Evolutionary conservation across 371 early-diverging fungal genomes (phyloP).

Genomic region (Amoeboaphelidium protococcarum): DNA sequence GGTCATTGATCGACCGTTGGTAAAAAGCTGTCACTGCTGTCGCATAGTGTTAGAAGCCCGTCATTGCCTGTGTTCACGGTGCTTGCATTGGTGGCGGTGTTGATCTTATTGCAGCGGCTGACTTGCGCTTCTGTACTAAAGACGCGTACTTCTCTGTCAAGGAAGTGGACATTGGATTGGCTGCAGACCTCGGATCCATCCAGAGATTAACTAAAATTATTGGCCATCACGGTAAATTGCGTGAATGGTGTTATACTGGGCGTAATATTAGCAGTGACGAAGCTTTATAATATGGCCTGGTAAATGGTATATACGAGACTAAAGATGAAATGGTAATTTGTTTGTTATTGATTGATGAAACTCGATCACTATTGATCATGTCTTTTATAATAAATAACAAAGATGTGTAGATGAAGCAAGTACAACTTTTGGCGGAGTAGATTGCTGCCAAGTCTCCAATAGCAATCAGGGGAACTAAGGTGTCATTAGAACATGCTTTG

Average conservation of each 20-base stretch:
- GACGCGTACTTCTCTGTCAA: constrained; percentile 61
- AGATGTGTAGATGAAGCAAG: constrained; percentile 26
- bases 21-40: constrained; percentile 9
- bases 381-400: background rate
- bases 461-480: constrained; percentile 64
- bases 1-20: background rate
- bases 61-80: constrained; percentile 64
- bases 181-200: constrained; percentile 53
- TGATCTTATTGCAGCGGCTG: constrained; percentile 66
- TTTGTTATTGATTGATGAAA: background rate
- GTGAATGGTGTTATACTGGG: constrained; percentile 63
- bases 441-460: constrained; percentile 78
- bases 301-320: constrained; percentile 31
- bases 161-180: constrained; percentile 71
- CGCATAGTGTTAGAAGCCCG: constrained; percentile 58
- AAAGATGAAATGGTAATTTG: constrained; percentile 17
- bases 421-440: constrained; percentile 31
- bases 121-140: constrained; percentile 53
- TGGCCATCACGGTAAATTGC: constrained; percentile 63
- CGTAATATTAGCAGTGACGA: constrained; percentile 46
- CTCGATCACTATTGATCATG: constrained; percentile 3
- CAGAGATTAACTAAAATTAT: constrained; percentile 82
- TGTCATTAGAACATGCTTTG: constrained; percentile 4
- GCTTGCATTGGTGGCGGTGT: constrained; percentile 73
- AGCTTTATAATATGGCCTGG: constrained; percentile 49